A percentile compares a stretch with the other conserved stretches of the same genome.
phyloP scores from a whole-genome alignment of 176 grass and related monocot species.

The Chloris gayana region DNA sequence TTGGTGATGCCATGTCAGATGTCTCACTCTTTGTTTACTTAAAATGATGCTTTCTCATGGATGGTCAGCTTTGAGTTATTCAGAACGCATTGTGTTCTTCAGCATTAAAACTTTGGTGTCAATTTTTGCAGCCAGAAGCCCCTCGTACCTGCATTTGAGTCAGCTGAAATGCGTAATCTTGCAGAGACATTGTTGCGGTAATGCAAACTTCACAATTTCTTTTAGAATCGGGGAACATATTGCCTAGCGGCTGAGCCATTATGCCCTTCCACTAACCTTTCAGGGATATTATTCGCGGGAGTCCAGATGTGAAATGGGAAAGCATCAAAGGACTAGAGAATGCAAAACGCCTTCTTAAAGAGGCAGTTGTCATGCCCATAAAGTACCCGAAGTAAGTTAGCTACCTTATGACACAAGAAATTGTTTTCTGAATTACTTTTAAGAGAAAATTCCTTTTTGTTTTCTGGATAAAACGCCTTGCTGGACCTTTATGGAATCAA shows the following conservation, averaged over 20 bases:
- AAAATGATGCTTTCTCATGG: neutral
- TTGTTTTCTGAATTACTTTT: neutral
- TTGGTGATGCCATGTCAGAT: no score
- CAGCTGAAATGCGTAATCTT: constrained; percentile 82
- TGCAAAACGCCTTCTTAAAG: constrained; percentile 91
- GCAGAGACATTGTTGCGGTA: constrained; percentile 88
- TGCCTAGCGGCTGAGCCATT: constrained; percentile 1
- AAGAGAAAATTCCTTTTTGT: no score
- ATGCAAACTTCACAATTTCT: constrained; percentile 9
- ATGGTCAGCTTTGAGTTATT: constrained; percentile 1
- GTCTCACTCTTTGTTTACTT: neutral
- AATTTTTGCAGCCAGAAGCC: constrained; percentile 78
- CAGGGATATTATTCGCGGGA: constrained; percentile 92
- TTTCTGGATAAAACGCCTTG: no score
- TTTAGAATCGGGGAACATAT: neutral
- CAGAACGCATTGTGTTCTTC: neutral
- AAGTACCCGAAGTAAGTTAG: constrained; percentile 95
- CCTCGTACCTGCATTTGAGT: constrained; percentile 83
- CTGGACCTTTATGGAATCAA: no score
- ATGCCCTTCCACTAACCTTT: constrained; percentile 8
- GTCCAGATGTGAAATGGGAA: constrained; percentile 98
- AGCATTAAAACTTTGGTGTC: constrained; percentile 17
- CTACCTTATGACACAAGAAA: constrained; percentile 8
- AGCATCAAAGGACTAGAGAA: constrained; percentile 95
- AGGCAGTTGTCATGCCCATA: constrained; percentile 97